A percentile compares a stretch with the other conserved stretches of the same genome.
phyloP scores from a whole-genome alignment of 768 basidiomycete genomes.

The Leucogyrophana mollusca region DNA sequence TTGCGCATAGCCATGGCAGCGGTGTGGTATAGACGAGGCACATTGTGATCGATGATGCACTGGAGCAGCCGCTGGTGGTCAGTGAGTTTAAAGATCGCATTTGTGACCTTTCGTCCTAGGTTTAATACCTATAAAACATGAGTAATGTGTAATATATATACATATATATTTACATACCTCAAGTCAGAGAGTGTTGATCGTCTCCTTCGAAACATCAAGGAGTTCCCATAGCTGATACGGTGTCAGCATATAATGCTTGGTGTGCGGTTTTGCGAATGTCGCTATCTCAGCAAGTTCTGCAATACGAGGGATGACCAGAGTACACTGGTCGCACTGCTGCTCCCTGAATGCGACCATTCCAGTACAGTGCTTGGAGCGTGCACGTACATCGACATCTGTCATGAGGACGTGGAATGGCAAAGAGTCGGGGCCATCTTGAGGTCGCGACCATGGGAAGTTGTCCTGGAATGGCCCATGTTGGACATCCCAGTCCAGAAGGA shows the following conservation, averaged over 20 bases:
- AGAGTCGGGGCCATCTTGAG: neutral
- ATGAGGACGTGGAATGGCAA: constrained; percentile 1
- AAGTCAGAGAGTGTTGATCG: neutral
- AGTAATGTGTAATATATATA: neutral
- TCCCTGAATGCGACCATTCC: neutral
- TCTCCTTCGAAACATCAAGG: neutral
- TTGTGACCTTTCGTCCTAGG: neutral
- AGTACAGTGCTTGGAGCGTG: constrained; percentile 4
- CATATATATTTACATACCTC: constrained; percentile 2
- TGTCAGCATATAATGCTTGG: neutral
- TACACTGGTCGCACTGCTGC: neutral
- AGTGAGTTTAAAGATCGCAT: neutral
- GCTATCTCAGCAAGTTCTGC: no score
- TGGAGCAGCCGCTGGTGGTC: neutral
- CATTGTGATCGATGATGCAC: constrained; percentile 1
- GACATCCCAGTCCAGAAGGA: neutral
- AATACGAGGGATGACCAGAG: neutral
- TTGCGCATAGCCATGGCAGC: neutral
- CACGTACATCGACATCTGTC: neutral
- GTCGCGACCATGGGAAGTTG: constrained; percentile 2
- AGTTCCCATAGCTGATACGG: neutral
- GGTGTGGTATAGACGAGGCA: no score
- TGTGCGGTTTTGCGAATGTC: no score
- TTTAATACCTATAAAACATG: neutral
- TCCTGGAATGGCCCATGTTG: neutral